Evolutionary conservation across 352 stramenopile species (phyloP).

Genomic region (Phytopythium cucurbitacearum): DNA sequence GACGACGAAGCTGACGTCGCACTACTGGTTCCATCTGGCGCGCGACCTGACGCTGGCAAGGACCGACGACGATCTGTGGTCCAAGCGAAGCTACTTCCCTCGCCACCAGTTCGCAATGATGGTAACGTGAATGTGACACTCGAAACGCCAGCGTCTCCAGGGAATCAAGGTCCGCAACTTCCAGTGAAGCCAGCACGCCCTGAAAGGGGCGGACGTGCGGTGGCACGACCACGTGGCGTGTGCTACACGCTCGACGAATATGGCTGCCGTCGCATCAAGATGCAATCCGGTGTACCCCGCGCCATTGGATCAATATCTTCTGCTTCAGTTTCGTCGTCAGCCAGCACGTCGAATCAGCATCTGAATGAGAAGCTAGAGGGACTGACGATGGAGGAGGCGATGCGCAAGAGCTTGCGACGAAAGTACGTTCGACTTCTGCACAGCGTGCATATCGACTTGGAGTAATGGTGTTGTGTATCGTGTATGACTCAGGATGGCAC

Average conservation of each 20-base stretch:
- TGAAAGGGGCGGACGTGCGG: no score
- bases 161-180: no score
- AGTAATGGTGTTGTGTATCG: no score
- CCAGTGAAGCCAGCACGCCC: no score
- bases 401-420: slow-evolving; percentile 41
- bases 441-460: no score
- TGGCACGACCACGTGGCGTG: slow-evolving; percentile 38
- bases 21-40: not conserved
- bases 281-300: slow-evolving; percentile 32
- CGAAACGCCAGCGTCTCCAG: no score
- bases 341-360: not conserved
- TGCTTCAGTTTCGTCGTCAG: not conserved
- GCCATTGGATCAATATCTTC: slow-evolving; percentile 1
- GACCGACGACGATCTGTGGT: no score
- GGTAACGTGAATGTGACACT: no score
- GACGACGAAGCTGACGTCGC: slow-evolving; percentile 21
- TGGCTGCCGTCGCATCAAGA: slow-evolving; percentile 69
- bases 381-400: slow-evolving; percentile 56
- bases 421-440: slow-evolving; percentile 24
- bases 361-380: slow-evolving; percentile 22
- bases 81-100: no score
- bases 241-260: slow-evolving; percentile 68
- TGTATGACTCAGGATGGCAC: slow-evolving; percentile 35
- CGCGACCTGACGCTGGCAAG: not conserved
- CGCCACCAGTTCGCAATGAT: no score